Evolutionary conservation across 768 basidiomycete species (phyloP), one percentile per base, ranked within the genome.

Genomic region (Tylopilus intermedius): DNA sequence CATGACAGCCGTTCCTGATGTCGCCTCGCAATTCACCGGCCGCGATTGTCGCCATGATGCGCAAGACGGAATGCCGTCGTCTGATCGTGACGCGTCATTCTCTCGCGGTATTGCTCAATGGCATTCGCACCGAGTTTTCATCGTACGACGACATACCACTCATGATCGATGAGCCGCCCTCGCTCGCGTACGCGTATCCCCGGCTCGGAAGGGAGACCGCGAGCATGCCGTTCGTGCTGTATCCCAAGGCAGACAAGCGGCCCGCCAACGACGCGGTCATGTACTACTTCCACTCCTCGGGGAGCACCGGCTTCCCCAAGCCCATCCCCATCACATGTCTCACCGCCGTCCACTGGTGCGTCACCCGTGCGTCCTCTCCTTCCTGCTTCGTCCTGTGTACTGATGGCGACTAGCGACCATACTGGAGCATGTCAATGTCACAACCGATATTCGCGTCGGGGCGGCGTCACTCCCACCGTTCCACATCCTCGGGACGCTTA

Each of bases 281-380:
- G 39, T 33, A 72, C 8, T 79, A 75, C 46, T 59, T 77, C 0
- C 76, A 79, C 53, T 79, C 79, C 0, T 79, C 79, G 3, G 78
- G 78, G 14, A 78, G 76, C 46, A 76, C 78, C 0, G 76, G 77
- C 2, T 68, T 75, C 43, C 76, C 78, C 0, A 78, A 76, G 50
- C 58, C 73, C 8, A 72, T 79, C n/a, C 61, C 68, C 2, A 65
- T 73, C 30, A 71, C 67, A 0, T 64, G 71, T 41, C 53, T 59
- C 11, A 64, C 58, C 10, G 42, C 67, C 8, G 29, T 65, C 3
- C 66, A 74, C 30, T 74, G 72, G 68, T 67, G 65, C 13, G 51
- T 56, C n/a, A 61, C 67, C 27, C 63, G 76, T 78, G 56, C 7
- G 55, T 57, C 8, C 24, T 3, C 24, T 3, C 5, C 24, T 24